These are phyloP conservation scores for Eudorina sp. DNA, from an alignment of 139 green algal genomes.

Conservation along the genomic window DNA sequence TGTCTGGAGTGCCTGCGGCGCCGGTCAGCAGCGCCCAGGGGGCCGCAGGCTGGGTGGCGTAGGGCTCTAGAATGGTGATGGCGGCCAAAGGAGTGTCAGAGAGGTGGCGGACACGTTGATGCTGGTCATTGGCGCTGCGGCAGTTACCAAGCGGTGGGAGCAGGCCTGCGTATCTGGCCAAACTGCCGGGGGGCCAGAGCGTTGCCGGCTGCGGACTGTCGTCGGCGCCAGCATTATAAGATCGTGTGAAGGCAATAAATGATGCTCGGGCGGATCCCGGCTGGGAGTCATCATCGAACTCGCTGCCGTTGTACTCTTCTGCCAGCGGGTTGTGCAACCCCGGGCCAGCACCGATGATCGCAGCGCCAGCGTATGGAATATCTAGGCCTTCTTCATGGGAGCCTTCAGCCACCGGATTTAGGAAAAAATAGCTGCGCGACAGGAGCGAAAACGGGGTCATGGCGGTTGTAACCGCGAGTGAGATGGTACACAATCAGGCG, in stretches of 20 bases:
- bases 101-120: no score
- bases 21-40: no score
- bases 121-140: no score
- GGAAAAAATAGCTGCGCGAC: constrained; percentile 1
- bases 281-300: not conserved
- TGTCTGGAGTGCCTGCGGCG: no score
- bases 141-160: no score
- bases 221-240: not conserved
- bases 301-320: not conserved
- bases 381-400: not conserved
- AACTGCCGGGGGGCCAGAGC: no score
- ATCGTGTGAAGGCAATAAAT: not conserved
- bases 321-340: constrained; percentile 3
- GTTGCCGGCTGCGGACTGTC: not conserved
- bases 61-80: no score
- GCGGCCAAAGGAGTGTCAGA: no score
- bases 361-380: not conserved
- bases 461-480: not conserved
- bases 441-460: not conserved
- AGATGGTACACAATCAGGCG: not conserved
- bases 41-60: no score
- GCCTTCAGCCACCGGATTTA: not conserved
- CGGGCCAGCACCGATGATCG: not conserved
- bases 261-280: not conserved
- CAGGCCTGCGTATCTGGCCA: no score